Evolutionary conservation across 1,284 basidiomycete genomes (phyloP).

Genomic region (Farysia itapuensis): DNA sequence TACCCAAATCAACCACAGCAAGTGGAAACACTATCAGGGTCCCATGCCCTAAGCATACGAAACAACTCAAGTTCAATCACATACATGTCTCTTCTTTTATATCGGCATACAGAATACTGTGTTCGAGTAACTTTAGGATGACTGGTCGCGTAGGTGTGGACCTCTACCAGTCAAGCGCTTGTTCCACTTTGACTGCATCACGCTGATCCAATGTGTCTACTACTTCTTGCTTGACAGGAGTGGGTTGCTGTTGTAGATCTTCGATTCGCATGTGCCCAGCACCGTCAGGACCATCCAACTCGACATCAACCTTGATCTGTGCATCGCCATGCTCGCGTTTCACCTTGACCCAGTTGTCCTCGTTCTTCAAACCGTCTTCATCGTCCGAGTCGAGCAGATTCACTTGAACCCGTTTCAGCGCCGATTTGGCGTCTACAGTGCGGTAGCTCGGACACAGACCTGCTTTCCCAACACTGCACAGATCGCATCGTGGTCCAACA

Average conservation of each 20-base stretch:
- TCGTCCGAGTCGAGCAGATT: slow-evolving; percentile 13
- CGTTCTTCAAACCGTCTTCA: slow-evolving; percentile 1
- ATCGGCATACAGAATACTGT: too few relatives aligned
- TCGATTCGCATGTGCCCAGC: background rate
- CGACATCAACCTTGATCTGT: slow-evolving; percentile 22
- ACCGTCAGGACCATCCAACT: slow-evolving; percentile 9
- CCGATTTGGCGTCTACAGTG: slow-evolving; percentile 34
- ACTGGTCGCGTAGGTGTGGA: too few relatives aligned
- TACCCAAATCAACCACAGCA: slow-evolving; percentile 20
- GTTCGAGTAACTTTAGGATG: too few relatives aligned
- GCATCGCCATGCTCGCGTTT: slow-evolving; percentile 1
- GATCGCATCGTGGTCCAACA: slow-evolving; percentile 76
- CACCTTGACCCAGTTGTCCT: slow-evolving; percentile 12
- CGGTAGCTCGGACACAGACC: slow-evolving; percentile 47
- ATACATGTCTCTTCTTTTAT: too few relatives aligned
- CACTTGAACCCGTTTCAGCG: slow-evolving; percentile 32
- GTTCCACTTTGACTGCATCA: slow-evolving; percentile 4
- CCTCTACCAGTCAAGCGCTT: slow-evolving; percentile 24
- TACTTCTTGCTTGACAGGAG: slow-evolving; percentile 9
- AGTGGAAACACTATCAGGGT: slow-evolving; percentile 35
- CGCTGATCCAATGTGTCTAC: background rate
- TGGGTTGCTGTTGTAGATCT: background rate
- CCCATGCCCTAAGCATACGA: too few relatives aligned
- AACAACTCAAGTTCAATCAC: too few relatives aligned
- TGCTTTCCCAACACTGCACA: slow-evolving; percentile 38